Base-by-base conservation (phyloP, 2,329 filamentous ascomycete species). In the Tolypocladium amazonense region DNA sequence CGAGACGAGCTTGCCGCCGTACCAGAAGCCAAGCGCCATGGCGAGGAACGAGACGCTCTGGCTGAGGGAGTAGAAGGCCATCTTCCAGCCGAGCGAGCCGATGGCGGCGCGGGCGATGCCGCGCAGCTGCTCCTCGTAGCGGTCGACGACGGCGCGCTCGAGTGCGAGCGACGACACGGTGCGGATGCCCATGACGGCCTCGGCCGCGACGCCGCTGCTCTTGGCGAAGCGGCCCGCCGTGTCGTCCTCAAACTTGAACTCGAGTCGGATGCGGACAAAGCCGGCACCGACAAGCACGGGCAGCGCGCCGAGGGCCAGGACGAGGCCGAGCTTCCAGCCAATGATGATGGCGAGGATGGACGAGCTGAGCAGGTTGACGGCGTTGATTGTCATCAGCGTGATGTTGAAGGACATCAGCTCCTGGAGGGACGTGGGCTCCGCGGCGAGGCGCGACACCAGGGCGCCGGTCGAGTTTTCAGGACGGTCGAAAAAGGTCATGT, bases 261-360 rank as follows among this genome's bases (percentile, higher is more conserved):
- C 76, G 15, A 83, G 72, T 23, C 78, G 74, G 58, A 83, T 79
- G 1, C 80, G 73, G 5, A 77, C 61, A 56, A 78, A 80, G 3
- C 80, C 80, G 0, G 77, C 71, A 1, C 69, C 65, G 2, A 81
- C 66, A 23, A 83, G 68, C 0, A 76, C 71, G 0, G 80, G 74
- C 12, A 83, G 65, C 3, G 76, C 77, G 14, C 75, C 78, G 41
- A 80, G 73, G 0, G 77, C 68, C 1, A 80, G 69, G 0, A 79
- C 76, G 0, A 83, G 70, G 0, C 78, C 79, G 1, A 83, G 71
- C 58, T 79, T 81, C 78, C 78, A 84, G 0, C 77, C 77, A 55
- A 72, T 72, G 2, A 68, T 73, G 8, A 84, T 70, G 4, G 76
- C 76, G 1, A 84, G 67, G 11, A 79, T 70, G 18, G 73, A 72